These are phyloP conservation scores for Xeromyces bisporus DNA, from an alignment of 495 filamentous ascomycete species.

Conservation along the genomic window DNA sequence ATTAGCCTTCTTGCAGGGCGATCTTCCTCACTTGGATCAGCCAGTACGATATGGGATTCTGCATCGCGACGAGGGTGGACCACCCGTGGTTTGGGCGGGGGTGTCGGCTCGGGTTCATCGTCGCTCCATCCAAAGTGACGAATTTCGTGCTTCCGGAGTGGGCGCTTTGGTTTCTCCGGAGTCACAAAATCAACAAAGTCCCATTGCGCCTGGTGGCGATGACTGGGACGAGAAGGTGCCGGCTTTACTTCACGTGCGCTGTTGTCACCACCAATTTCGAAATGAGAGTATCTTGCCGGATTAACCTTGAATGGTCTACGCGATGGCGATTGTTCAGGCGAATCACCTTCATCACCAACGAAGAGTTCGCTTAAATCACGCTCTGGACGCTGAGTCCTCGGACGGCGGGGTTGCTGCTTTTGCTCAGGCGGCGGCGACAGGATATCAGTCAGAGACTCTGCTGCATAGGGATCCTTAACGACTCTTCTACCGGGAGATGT, in stretches of 20 bases:
- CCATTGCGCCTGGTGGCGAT: conserved; percentile 57
- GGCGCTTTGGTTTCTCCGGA: conserved; percentile 52
- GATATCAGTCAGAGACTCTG: conserved; percentile 35
- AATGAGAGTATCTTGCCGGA: conserved; percentile 69
- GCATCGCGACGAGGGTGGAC: conserved; percentile 60
- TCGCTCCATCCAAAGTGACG: conserved; percentile 61
- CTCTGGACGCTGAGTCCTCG: conserved; percentile 31
- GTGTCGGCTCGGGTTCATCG: conserved; percentile 44
- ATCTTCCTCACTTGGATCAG: conserved; percentile 24
- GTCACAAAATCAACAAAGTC: conserved; percentile 74
- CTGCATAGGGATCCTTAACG: conserved; percentile 56
- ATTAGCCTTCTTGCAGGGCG: conserved; percentile 17
- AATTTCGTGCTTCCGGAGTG: conserved; percentile 32
- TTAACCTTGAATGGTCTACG: conserved; percentile 38
- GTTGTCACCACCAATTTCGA: conserved; percentile 59
- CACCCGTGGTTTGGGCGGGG: conserved; percentile 35
- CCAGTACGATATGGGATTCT: conserved; percentile 62
- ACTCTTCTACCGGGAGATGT: conserved; percentile 30
- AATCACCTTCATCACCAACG: conserved; percentile 25
- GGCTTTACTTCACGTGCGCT: conserved; percentile 21
- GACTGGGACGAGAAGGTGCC: conserved; percentile 24
- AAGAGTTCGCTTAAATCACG: conserved; percentile 51
- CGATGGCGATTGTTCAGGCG: conserved; percentile 29
- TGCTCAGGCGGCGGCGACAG: conserved; percentile 20
- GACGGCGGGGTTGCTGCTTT: conserved; percentile 18